Evolutionary conservation across 176 grass and related monocot species (phyloP), one percentile per base, ranked within the genome.

Genomic region (Aegilops speltoides): DNA sequence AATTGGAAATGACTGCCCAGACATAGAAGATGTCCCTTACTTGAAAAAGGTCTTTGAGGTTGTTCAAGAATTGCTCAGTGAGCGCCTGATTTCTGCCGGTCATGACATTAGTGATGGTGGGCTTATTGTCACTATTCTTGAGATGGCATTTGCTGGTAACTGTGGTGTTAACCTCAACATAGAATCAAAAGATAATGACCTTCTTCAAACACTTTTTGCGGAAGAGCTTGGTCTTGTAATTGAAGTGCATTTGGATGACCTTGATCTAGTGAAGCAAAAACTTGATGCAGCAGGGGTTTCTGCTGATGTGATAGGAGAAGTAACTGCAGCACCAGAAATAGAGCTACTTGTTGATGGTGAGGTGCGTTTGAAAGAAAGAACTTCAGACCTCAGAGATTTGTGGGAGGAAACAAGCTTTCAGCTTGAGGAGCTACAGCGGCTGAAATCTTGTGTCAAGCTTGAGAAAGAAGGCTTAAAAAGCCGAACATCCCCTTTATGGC

Each of bases 61-160:
- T 59, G 59, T 95, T 93, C 93, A 98, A 68, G 91, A 89, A 65
- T 80, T 98, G 70, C 84, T 97, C 80, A 82, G 87, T 76, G 73
- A 95, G 56, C 63, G 66, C 5, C 78, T 98, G 76, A 98, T 98
- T 77, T 98, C 93, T 76, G 89, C 89, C 2, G 95, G 91, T 20
- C 95, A 98, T 92, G 96, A 98, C 69, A 91, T 94, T 64, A 98
- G 96, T 32, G 92, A 98, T 87, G 96, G 93, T 40, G 93, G 96
- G 14, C 82, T 98, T 82, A 89, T 96, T 82, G 88, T 98, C 77
- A 75, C 88, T 77, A 50, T 92, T 83, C 84, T 98, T 79, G 93
- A 96, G 85, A 98, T 98, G 96, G 82, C 96, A 82, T 98, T 98
- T 88, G 91, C 93, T 71, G 93, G 96, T 59, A 98, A 98, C 54